Evolutionary conservation across 108 stramenopile species (phyloP).

Genomic region (Craspedostauros australis): DNA sequence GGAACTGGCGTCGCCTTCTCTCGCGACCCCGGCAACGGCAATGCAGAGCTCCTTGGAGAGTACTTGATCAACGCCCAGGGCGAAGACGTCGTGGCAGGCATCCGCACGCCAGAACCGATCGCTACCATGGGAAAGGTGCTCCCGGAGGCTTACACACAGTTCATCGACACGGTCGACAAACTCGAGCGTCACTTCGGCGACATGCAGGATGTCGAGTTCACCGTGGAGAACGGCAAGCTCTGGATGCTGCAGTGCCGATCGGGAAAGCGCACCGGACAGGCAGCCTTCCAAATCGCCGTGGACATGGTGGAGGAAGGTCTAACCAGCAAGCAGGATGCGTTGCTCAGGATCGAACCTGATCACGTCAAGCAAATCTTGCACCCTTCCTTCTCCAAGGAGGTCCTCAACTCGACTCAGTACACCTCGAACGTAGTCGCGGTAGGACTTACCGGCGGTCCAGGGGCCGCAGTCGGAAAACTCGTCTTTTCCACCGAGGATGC

Average conservation of each 20-base stretch:
- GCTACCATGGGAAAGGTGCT: conserved; percentile 57
- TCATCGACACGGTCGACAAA: conserved; percentile 59
- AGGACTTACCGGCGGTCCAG: conserved; percentile 77
- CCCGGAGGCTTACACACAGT: conserved; percentile 75
- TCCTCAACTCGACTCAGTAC: conserved; percentile 45
- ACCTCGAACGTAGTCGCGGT: conserved; percentile 64
- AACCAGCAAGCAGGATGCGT: conserved; percentile 60
- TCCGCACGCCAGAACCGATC: conserved; percentile 79
- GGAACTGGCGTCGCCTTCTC: conserved; percentile 88
- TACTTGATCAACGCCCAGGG: conserved; percentile 87
- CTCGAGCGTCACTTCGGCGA: conserved; percentile 81
- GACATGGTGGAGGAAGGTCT: conserved; percentile 79
- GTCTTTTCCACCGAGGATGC: conserved; percentile 75
- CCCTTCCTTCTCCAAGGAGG: conserved; percentile 59
- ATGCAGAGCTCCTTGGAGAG: conserved; percentile 74
- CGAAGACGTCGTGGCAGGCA: conserved; percentile 88
- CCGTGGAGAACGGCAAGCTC: conserved; percentile 80
- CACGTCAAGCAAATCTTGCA: conserved; percentile 82
- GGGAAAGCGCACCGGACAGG: conserved; percentile 80
- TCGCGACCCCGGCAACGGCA: conserved; percentile 71
- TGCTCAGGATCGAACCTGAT: conserved; percentile 71
- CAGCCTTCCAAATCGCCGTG: conserved; percentile 77
- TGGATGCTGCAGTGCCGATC: conserved; percentile 87
- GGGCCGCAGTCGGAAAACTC: conserved; percentile 80
- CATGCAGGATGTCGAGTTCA: conserved; percentile 92